Percentiles rank a stretch among this genome's conserved stretches.
Evolutionary conservation across 2,329 filamentous ascomycete species (phyloP).

Genomic region (Sordariomycetes sp.): DNA sequence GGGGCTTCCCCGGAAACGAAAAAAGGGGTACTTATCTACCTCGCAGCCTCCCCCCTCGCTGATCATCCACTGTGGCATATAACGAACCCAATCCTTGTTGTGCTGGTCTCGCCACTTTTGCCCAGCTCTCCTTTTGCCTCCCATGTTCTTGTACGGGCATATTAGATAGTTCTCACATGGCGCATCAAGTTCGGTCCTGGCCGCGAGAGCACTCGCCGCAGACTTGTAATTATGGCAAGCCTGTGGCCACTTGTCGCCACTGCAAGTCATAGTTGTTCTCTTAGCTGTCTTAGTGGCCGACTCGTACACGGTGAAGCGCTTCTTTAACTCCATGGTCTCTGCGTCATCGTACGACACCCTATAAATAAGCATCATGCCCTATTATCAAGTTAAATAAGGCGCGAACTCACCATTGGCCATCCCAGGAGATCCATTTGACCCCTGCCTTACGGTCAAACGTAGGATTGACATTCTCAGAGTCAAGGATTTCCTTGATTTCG

Average conservation of each 20-base stretch:
- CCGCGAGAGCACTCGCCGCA: neutral
- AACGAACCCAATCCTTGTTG: neutral
- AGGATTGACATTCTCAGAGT: conserved; percentile 1
- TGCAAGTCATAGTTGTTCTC: neutral
- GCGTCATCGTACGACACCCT: conserved; percentile 6
- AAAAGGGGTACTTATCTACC: neutral
- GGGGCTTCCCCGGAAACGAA: neutral
- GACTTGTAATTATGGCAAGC: neutral
- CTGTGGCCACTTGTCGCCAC: neutral
- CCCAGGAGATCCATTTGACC: conserved; percentile 4
- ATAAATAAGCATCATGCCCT: conserved; percentile 5
- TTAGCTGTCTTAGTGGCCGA: neutral
- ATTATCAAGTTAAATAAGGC: neutral
- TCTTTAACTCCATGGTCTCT: conserved; percentile 3
- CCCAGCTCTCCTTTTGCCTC: neutral
- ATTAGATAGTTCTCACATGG: neutral
- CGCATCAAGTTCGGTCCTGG: too few relatives aligned
- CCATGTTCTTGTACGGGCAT: neutral
- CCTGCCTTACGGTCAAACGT: conserved; percentile 2
- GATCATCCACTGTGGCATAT: neutral
- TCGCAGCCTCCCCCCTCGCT: neutral
- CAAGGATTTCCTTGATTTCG: conserved; percentile 9
- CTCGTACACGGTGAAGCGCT: neutral
- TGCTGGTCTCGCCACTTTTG: neutral
- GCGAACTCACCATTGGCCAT: conserved; percentile 8